Conservation (phyloP, 192 early-diverging fungal species). For the Coemansia aciculifera region DNA sequence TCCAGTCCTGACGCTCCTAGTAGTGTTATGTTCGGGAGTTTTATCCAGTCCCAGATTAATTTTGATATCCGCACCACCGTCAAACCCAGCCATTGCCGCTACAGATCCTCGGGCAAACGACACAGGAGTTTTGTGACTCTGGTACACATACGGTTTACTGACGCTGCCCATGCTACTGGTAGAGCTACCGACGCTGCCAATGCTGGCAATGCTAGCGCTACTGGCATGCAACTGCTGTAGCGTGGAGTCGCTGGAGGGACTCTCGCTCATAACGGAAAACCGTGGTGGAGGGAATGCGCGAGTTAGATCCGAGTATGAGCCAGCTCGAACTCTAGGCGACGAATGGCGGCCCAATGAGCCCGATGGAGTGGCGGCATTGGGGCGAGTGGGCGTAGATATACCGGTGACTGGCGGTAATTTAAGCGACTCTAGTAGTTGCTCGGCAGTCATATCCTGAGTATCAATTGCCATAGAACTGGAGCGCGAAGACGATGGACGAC, state of each 20-base stretch:
- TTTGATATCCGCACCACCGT: conserved; percentile 24
- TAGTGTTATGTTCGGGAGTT: neutral
- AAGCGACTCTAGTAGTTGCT: conserved; percentile 48
- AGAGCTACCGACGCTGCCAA: neutral
- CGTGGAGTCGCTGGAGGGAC: conserved; percentile 27
- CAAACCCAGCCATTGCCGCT: conserved; percentile 13
- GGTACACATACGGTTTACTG: neutral
- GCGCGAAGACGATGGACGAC: conserved; percentile 16
- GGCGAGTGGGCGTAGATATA: conserved; percentile 15
- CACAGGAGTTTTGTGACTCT: neutral
- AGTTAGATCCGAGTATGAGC: conserved; percentile 32
- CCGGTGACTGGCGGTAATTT: conserved; percentile 30
- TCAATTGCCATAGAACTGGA: conserved; percentile 17
- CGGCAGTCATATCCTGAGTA: conserved; percentile 40
- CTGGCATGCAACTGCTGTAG: conserved; percentile 12
- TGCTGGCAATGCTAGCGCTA: neutral
- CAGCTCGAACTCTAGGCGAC: conserved; percentile 32
- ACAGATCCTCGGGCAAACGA: neutral
- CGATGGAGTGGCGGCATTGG: neutral
- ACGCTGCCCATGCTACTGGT: neutral
- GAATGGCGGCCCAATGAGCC: conserved; percentile 41
- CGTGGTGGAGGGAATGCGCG: conserved; percentile 17
- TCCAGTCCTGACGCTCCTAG: neutral
- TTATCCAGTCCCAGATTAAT: conserved; percentile 39
- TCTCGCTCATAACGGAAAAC: conserved; percentile 15